Evolutionary conservation across 768 basidiomycete genomes (phyloP), one percentile per base, ranked within the genome.

Genomic region (Crepidotus variabilis): DNA sequence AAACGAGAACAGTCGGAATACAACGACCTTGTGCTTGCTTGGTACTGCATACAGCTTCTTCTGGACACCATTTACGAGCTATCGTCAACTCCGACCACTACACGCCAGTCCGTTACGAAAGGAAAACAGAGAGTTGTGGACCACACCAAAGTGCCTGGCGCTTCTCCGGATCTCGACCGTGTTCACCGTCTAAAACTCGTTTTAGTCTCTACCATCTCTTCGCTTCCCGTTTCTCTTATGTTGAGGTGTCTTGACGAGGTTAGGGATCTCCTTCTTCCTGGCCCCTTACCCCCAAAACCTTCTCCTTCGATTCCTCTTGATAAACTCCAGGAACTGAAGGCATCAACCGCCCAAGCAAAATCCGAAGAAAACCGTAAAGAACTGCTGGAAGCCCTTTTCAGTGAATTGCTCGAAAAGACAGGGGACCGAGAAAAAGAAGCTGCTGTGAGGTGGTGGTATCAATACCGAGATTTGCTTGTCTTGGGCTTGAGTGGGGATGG

Each of bases 381-480:
- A 57, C 70, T 92, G 23, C 72, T 80, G 16, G 72, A 83, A 45
- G 81, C 81, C 6, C 65, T 88, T 46, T 86, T 87, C 69, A 73
- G 70, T 43, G 86, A 89, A 68, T 78, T 92, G 33, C 69, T 82
- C 62, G 81, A 84, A 64, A 77, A 74, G 45, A 79, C 87, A 1
- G 87, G 85, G 13, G 88, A 91, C 65, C 73, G 74, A 45, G 87
- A 88, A 72, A 90, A 86, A 71, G 83, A 82, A 65, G 76, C 76
- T 58, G 83, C 71, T 43, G 78, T 92, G 70, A 72, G 70, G 47
- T 92, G 90, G 90, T 92, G 90, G 90, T 78, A 83, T 65, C 59
- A 21, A 60, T 20, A 43, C 39, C 13, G 39, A 11, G 39, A 43
- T 20, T 43, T 20, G 5, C 39, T 43, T 43, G 39, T 43, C 39